phyloP scores from a whole-genome alignment of 495 filamentous ascomycete genomes.

The Apiosordaria backusii region DNA sequence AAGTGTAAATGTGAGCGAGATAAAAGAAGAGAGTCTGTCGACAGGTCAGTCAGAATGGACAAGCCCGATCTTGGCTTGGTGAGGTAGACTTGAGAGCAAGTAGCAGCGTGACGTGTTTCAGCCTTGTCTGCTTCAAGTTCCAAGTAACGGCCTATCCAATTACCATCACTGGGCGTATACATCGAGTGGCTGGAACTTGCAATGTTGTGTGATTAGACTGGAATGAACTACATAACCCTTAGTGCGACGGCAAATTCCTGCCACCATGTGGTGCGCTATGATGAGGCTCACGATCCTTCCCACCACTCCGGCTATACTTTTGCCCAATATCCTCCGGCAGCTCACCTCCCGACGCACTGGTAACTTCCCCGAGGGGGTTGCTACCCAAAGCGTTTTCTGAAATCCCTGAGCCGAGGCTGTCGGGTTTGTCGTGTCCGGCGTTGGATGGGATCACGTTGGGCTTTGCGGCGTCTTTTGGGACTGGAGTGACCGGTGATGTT shows the following conservation, averaged over 20 bases:
- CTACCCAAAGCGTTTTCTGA: constrained; percentile 7
- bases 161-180: no score
- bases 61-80: no score
- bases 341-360: constrained; percentile 21
- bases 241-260: constrained; percentile 22
- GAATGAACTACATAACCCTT: neutral
- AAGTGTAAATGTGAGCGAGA: no score
- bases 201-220: no score
- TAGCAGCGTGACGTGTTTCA: no score
- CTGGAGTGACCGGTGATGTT: neutral
- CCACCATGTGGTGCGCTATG: constrained; percentile 13
- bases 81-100: no score
- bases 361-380: constrained; percentile 15
- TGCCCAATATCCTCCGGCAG: constrained; percentile 22
- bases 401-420: constrained; percentile 3
- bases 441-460: constrained; percentile 20
- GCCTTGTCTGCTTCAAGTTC: no score
- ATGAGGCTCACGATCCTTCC: constrained; percentile 18
- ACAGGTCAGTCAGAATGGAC: no score
- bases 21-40: no score
- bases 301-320: constrained; percentile 22
- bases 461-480: constrained; percentile 22
- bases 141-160: no score
- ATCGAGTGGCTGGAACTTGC: no score
- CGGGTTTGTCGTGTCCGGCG: neutral